Percentiles rank a stretch among this genome's conserved stretches.
These are phyloP conservation scores for Stephanodiscus minutulus DNA, from an alignment of 108 stramenopile species.

Conservation along the genomic window DNA sequence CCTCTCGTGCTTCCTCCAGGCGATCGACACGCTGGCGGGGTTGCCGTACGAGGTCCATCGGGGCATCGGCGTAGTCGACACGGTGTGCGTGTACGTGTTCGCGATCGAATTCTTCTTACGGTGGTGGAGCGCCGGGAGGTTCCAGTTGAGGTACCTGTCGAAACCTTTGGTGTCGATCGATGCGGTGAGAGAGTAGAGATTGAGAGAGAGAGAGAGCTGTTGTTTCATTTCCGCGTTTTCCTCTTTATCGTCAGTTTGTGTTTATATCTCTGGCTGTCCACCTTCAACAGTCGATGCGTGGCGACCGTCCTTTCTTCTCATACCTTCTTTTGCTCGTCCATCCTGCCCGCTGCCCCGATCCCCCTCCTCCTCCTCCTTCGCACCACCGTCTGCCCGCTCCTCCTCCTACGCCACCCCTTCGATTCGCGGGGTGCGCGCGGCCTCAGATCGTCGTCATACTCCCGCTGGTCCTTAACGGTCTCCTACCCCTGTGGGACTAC, in stretches of 20 bases:
- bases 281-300: no score
- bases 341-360: no score
- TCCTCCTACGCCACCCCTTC: not conserved
- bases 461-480: slow-evolving; percentile 36
- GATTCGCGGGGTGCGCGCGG: no score
- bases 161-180: slow-evolving; percentile 63
- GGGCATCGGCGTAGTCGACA: slow-evolving; percentile 24
- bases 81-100: slow-evolving; percentile 54
- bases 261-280: no score
- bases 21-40: slow-evolving; percentile 51
- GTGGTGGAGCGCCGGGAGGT: slow-evolving; percentile 61
- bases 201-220: no score
- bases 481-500: slow-evolving; percentile 42
- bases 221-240: not conserved
- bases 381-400: slow-evolving; percentile 51
- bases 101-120: slow-evolving; percentile 60
- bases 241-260: not conserved
- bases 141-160: slow-evolving; percentile 52
- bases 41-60: slow-evolving; percentile 21
- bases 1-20: slow-evolving; percentile 52
- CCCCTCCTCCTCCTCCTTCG: slow-evolving; percentile 6
- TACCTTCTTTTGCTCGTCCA: no score
- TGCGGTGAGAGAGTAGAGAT: no score
- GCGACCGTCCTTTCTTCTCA: no score
- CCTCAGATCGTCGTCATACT: slow-evolving; percentile 35